phyloP scores from a whole-genome alignment of 2,329 filamentous ascomycete genomes.

The Colletotrichum tamarilloi region DNA sequence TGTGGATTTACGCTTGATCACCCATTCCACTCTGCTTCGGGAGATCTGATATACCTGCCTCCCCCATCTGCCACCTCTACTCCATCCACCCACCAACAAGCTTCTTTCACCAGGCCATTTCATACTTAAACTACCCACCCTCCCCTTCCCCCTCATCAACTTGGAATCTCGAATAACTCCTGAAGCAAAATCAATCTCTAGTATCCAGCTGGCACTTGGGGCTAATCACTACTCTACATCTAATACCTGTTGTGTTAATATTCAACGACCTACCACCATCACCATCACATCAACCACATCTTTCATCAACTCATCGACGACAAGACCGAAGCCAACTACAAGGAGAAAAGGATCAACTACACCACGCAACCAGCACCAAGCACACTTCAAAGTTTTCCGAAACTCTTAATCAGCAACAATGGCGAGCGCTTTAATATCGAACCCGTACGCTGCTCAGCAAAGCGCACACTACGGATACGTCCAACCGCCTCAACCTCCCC shows the following conservation, averaged over 20 bases:
- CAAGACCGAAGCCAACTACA: slow-evolving; percentile 16
- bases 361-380: slow-evolving; percentile 34
- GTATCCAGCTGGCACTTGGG: slow-evolving; percentile 49
- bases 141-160: slow-evolving; percentile 39
- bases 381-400: slow-evolving; percentile 19
- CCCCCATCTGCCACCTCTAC: slow-evolving; percentile 36
- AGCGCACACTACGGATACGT: slow-evolving; percentile 62
- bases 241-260: slow-evolving; percentile 42
- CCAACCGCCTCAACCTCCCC: slow-evolving; percentile 70
- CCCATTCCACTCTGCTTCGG: slow-evolving; percentile 50
- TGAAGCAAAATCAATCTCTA: slow-evolving; percentile 42
- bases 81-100: slow-evolving; percentile 51
- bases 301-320: slow-evolving; percentile 25
- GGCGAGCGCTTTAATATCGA: slow-evolving; percentile 45
- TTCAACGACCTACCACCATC: slow-evolving; percentile 18
- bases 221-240: slow-evolving; percentile 42
- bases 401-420: slow-evolving; percentile 33
- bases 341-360: not conserved
- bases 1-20: slow-evolving; percentile 64
- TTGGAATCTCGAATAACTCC: slow-evolving; percentile 38
- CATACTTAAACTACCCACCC: slow-evolving; percentile 58
- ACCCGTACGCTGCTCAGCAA: slow-evolving; percentile 57
- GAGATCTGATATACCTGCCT: slow-evolving; percentile 42
- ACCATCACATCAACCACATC: slow-evolving; percentile 19
- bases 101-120: slow-evolving; percentile 50